Base-by-base conservation (phyloP, 805 yeast species). In the Jamesozyma gamospora region DNA sequence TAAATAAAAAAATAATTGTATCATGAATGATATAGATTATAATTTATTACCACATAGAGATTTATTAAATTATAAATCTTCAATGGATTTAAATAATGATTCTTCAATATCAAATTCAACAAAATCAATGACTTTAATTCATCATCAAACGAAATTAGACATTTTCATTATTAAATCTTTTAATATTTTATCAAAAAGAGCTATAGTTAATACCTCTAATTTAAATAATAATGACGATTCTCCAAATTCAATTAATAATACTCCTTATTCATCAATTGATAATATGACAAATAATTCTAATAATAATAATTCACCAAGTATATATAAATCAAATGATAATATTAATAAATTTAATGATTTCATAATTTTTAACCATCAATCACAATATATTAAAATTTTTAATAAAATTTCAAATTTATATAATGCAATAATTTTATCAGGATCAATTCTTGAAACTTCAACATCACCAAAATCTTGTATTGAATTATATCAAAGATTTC, bases 381-480 rank as follows among this genome's bases (percentile, higher is more conserved):
- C 43, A 5, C 52, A 53, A 32, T 47, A 44, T 29, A 32, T 49
- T 16, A 47, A 44, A 38, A 35, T 51, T 19, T 58, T 59, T 35
- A 48, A 43, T 13, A 52, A 50, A 28, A 39, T 56, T 10, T 54
- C 64, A 4, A 51, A 51, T 31, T 37, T 59, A 8, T 59, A 58
- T 41, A 55, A 46, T 36, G 52, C 58, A 3, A 41, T 54, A 3
- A 41, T 55, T 15, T 45, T 58, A 2, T 42, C 52, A 8, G 55
- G 54, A 1, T 42, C 53, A 12, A 46, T 55, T 24, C 53, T 52
- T 44, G 62, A 58, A 33, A 49, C 46, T 31, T 49, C 61, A 3
- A 52, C 60, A 7, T 52, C 61, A 13, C 60, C 62, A 11, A 60
- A 60, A 37, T 55, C 60, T 1, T 49, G 60, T 12, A 57, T 60